phyloP scores from a whole-genome alignment of 2,329 filamentous ascomycete genomes.

The Macrophomina tecta region DNA sequence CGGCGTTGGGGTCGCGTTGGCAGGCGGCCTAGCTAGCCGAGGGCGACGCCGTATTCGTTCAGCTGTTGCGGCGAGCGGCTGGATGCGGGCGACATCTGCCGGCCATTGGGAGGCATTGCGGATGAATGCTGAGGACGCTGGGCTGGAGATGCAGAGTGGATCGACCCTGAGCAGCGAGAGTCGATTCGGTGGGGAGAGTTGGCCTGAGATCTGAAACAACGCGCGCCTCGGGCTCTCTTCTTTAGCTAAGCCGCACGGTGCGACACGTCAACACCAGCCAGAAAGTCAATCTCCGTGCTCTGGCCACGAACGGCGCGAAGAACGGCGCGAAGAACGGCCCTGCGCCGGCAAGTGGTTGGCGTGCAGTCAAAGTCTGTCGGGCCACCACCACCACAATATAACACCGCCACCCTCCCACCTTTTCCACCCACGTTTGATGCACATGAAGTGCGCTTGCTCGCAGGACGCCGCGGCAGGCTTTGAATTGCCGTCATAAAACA shows the following conservation, averaged over 20 bases:
- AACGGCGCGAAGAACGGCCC: background rate
- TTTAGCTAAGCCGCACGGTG: background rate
- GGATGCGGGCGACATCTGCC: background rate
- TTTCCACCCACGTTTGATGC: slow-evolving; percentile 4
- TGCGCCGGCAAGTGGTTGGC: background rate
- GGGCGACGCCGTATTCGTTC: background rate
- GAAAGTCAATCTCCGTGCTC: background rate
- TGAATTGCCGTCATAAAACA: too few relatives aligned
- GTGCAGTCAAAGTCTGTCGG: background rate
- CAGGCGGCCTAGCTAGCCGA: background rate
- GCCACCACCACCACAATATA: background rate
- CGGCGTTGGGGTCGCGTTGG: background rate
- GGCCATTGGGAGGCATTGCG: background rate
- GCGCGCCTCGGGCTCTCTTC: slow-evolving; percentile 1
- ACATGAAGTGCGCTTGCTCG: background rate
- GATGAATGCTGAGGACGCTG: background rate
- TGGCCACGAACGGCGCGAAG: background rate
- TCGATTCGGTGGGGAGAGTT: background rate
- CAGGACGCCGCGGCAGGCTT: background rate
- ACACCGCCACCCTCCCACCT: background rate
- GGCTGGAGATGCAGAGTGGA: background rate
- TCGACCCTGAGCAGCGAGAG: background rate
- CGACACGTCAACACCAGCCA: slow-evolving; percentile 20
- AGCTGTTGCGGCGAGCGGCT: background rate
- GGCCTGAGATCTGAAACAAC: slow-evolving; percentile 15